Base-by-base conservation (phyloP, 2,329 filamentous ascomycete species). In the Alternaria consortialis region DNA sequence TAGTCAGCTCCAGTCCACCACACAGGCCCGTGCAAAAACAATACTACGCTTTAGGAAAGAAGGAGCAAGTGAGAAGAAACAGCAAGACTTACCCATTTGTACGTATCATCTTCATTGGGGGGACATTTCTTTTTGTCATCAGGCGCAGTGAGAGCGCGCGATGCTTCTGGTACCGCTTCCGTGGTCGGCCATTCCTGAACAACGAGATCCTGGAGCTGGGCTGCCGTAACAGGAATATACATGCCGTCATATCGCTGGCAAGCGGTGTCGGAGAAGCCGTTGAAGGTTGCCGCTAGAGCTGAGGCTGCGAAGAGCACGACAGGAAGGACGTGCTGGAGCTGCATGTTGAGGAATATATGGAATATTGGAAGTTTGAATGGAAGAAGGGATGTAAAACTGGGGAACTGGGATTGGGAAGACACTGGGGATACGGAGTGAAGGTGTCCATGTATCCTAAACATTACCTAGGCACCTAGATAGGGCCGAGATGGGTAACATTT, bases 51-150 rank as follows among this genome's bases (percentile, higher is more conserved):
- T 20, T 20, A 20, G 20, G 20, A 20, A 20, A 20, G 20, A 20
- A 20, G 20, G 20, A 20, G 2, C 20, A 2, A 2, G 20, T 20
- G 2, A 20, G 20, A 20, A 20, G 20, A 20, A 20, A 20, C 20
- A 20, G 20, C 20, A 20, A 17, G 27, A 43, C 46, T 12, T 27
- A 58, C 56, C 42, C 27, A 54, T 37, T 17, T 40, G 5, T 34
- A 47, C 7, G 56, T 47, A 5, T 47, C 50, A 23, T 58, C 40
- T 11, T 27, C 25, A 32, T 58, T 54, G 2, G 40, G 20, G n/a
- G 48, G 48, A 17, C 56, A 54, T 1, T n/a, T 12, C 29, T 9
- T 20, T 8, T 1, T 13, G 6, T 36, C 17, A 12, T 37, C 40
- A 7, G 13, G 9, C 9, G 56, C 15, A 7, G 13, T 27, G 6